Evolutionary conservation across 257 asterid genomes (phyloP), one percentile per base, ranked within the genome.

Genomic region (Fraxinus quadrangulata): DNA sequence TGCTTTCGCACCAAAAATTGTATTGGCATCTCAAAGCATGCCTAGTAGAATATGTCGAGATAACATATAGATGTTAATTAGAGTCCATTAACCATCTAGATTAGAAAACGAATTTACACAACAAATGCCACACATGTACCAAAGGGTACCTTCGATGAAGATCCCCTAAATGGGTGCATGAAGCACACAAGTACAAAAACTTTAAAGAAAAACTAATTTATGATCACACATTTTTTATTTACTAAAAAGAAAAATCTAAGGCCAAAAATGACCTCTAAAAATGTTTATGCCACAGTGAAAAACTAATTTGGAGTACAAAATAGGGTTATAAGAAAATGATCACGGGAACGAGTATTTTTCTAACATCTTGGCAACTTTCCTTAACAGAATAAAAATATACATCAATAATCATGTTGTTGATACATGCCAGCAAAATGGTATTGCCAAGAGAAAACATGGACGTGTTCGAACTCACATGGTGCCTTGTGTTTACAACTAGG

Each of bases 151-250:
- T 34, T 24, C 16, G 0, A 12, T 63, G 17, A 8, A 63, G 36
- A 63, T 63, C 69, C 69, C 69, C 69, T 63, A 24, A 7, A 63
- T 12, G 33, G 69, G 36, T 10, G 33, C 69, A 63, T 63, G 69
- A 63, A 54, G 16, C 49, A 42, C 49, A 42, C 1, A 12, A 12
- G 4, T 42, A 42, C 49, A 11, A 42, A 12, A 42, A 40, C 16
- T 11, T 42, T 11, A 2, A 63, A 63, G 5, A 23, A 54, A 54
- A 54, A 47, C 24, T 19, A 54, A 54, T 54, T 49, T 54, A 17
- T n/a, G 26, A 17, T 54, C 24, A n/a, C 10, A 21, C 17, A 40
- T 2, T 10, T 26, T 21, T 56, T 17, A n/a, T 54, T 54, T 54
- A 19, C 65, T 54, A 4, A 5, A 19, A 54, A 19, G 23, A 19